Base-by-base conservation (phyloP, 768 basidiomycete species). In the Pleurotus sapidus region DNA sequence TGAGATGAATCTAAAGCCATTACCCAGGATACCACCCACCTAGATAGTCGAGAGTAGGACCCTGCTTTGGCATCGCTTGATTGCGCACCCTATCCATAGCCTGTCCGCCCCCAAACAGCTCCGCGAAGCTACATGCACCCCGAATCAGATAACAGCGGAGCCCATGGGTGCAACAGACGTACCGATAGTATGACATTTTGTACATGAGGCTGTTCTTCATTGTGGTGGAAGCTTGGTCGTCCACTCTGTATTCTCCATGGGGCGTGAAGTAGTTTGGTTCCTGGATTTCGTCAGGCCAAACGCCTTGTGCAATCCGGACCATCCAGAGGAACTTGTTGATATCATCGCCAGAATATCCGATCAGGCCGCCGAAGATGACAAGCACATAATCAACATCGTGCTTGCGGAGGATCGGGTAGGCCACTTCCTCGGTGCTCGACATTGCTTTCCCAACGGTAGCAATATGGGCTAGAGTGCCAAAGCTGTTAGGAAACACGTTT, bases 281-380 rank as follows among this genome's bases (percentile, higher is more conserved):
- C 69, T 92, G 93, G 59, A 99, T 91, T 72, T 98, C 97, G 37
- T 98, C 94, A 0, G 97, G 97, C 95, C 95, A 98, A 27, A 96
- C 89, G 49, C 95, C 95, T 65, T 96, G 94, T 4, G 93, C 86
- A 62, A 94, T 93, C 56, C 92, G 86, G 58, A 98, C 88, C 93
- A 98, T 98, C 95, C 95, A 98, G 49, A 99, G 74, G 84, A 98
- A 99, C 74, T 99, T 99, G 84, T 99, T 99, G 78, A 99, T 91
- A 69, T 99, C 97, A 69, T 99, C 97, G 12, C 96, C 97, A 18
- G 94, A 96, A 72, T 98, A 99, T 6, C 95, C 97, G 55, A 98
- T 78, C 40, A 99, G 79, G 46, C 95, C 96, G 40, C 97, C 97
- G 68, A 98, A 98, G 72, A 99, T 98, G 73, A 98, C 81, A 49